Percentiles rank a stretch among this genome's conserved stretches.
Evolutionary conservation across 75 land plant species (phyloP).

Genomic region (Cupressus sempervirens): DNA sequence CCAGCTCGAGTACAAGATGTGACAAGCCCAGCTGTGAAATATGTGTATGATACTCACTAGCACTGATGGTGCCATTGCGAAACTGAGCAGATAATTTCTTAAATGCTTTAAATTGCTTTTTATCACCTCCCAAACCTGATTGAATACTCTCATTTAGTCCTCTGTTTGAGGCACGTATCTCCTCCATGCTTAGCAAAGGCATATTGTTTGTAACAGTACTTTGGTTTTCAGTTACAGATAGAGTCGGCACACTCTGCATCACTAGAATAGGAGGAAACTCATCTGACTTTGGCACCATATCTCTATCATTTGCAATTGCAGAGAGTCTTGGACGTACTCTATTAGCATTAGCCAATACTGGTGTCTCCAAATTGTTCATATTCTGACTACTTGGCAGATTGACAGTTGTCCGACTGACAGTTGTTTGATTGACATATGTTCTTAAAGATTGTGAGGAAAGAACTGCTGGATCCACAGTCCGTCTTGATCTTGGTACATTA

Average conservation of each 20-base stretch:
- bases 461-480: background rate
- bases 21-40: conserved; percentile 71
- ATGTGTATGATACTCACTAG: conserved; percentile 49
- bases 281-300: background rate
- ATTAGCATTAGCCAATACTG: background rate
- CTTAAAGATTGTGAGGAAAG: background rate
- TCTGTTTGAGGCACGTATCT: conserved; percentile 73
- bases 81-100: conserved; percentile 67
- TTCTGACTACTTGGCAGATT: background rate
- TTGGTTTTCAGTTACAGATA: conserved; percentile 10
- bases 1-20: conserved; percentile 74
- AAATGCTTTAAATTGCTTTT: conserved; percentile 61
- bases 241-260: background rate
- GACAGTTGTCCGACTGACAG: background rate
- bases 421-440: background rate
- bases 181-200: conserved; percentile 29
- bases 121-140: conserved; percentile 57
- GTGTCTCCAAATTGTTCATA: background rate
- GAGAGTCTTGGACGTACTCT: background rate
- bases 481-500: background rate
- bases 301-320: background rate
- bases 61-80: conserved; percentile 56
- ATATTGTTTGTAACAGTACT: background rate
- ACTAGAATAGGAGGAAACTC: conserved; percentile 20
- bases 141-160: conserved; percentile 70